Percentiles rank a stretch among this genome's conserved stretches.
Evolutionary conservation across 2,329 filamentous ascomycete species (phyloP).

Genomic region (Colletotrichum karsti): DNA sequence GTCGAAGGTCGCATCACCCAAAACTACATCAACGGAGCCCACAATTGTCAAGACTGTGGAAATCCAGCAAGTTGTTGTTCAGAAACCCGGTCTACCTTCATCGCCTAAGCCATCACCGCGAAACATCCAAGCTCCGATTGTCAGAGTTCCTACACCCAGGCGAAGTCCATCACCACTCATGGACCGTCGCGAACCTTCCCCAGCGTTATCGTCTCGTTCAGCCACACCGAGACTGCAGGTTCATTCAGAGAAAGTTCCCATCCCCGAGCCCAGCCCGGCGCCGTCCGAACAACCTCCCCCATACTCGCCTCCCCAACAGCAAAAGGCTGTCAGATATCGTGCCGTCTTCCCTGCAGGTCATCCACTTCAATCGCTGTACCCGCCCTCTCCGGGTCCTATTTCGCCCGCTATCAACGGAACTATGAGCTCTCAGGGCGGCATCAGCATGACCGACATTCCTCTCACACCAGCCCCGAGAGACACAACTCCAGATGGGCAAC

Average conservation of each 20-base stretch:
- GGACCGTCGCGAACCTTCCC: slow-evolving; percentile 27
- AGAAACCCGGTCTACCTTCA: slow-evolving; percentile 27
- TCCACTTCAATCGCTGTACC: slow-evolving; percentile 53
- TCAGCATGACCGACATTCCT: slow-evolving; percentile 68
- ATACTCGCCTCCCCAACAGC: slow-evolving; percentile 58
- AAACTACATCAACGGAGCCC: neutral
- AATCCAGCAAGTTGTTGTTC: neutral
- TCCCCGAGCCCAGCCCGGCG: slow-evolving; percentile 12
- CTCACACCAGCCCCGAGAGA: slow-evolving; percentile 51
- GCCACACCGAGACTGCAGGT: slow-evolving; percentile 24
- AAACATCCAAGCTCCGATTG: slow-evolving; percentile 39
- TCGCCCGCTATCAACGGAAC: slow-evolving; percentile 70
- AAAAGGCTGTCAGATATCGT: slow-evolving; percentile 57
- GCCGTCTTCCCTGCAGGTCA: slow-evolving; percentile 67
- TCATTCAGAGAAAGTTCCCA: slow-evolving; percentile 14
- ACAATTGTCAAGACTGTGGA: neutral
- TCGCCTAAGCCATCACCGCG: slow-evolving; percentile 29
- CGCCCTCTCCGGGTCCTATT: slow-evolving; percentile 67
- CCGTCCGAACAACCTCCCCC: slow-evolving; percentile 59
- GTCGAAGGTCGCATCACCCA: slow-evolving; percentile 6
- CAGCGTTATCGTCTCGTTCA: slow-evolving; percentile 38
- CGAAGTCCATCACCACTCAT: slow-evolving; percentile 40
- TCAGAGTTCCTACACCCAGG: slow-evolving; percentile 46
- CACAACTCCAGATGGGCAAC: slow-evolving; percentile 29
- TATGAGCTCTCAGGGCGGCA: slow-evolving; percentile 70